A percentile compares a stretch with the other conserved stretches of the same genome.
Evolutionary conservation across 495 filamentous ascomycete genomes (phyloP).

Genomic region (Aspergillus asperescens): DNA sequence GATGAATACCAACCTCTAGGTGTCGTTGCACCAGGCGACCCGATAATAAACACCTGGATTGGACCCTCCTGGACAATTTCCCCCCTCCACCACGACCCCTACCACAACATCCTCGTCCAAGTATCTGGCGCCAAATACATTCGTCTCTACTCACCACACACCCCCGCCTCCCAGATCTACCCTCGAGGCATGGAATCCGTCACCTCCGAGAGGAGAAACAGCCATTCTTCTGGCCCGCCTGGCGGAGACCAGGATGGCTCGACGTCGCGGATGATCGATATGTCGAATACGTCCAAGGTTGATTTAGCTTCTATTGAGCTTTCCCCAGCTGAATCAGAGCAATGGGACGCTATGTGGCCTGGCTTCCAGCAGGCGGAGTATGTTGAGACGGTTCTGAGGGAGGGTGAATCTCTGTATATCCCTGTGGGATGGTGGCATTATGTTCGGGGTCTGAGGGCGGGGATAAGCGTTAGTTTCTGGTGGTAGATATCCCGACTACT

Average conservation of each 20-base stretch:
- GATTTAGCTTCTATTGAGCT: constrained; percentile 58
- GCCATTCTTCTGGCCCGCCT: constrained; percentile 10
- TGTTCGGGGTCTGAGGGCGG: constrained; percentile 76
- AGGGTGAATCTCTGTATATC: constrained; percentile 85
- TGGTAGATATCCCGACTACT: constrained; percentile 44
- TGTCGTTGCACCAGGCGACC: constrained; percentile 26
- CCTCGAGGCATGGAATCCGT: constrained; percentile 63
- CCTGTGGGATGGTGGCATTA: constrained; percentile 99
- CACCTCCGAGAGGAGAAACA: constrained; percentile 21
- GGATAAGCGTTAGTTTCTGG: constrained; percentile 98
- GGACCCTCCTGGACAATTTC: constrained; percentile 84
- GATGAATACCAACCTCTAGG: constrained; percentile 1
- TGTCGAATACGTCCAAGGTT: constrained; percentile 81
- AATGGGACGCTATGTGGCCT: constrained; percentile 51
- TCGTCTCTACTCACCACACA: constrained; percentile 71
- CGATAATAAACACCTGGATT: constrained; percentile 81
- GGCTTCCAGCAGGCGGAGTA: constrained; percentile 57
- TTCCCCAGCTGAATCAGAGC: constrained; percentile 41
- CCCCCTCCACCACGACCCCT: constrained; percentile 87
- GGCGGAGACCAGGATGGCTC: constrained; percentile 5
- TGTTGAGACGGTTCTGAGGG: constrained; percentile 71
- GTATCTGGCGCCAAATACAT: constrained; percentile 91
- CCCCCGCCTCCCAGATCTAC: constrained; percentile 51
- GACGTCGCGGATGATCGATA: constrained; percentile 57
- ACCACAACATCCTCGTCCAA: constrained; percentile 88